Evolutionary conservation across 106 monocot genomes (phyloP), one percentile per base, ranked within the genome.

Genomic region (Dioscorea zingiberensis): DNA sequence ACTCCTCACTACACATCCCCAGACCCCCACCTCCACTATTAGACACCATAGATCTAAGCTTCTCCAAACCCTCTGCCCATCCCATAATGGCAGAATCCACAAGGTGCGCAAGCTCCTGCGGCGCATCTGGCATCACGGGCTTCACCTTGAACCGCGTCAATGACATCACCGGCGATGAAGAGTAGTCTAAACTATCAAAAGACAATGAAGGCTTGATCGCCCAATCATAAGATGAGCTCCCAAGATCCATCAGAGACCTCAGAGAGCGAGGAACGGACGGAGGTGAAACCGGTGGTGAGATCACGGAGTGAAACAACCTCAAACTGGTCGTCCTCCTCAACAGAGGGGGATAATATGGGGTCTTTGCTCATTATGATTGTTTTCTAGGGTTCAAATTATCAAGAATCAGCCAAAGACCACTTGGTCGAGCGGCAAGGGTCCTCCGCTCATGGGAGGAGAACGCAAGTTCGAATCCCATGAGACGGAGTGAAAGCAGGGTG

Each of bases 1-100:
- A n/a, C n/a, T n/a, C n/a, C n/a, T n/a, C n/a, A n/a, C n/a, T n/a
- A n/a, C n/a, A n/a, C n/a, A n/a, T n/a, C 2, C 70, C 76, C 22
- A 60, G 21, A 19, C 38, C 76, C 6, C 62, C 68, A 2, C 53
- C 68, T 7, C 63, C 74, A 0, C 27, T 75, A 0, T 54, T 44
- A 3, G 74, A 74, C 2, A 88, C 74, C 70, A 80, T 70, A 0
- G 29, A 25, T 48, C 53, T 53, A 44, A 97, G 71, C 45, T 46
- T 64, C 48, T 84, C 79, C 26, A 92, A 44, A 64, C 86, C 77
- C 48, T 86, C 84, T 10, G 19, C 21, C 1, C 62, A 60, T 21
- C 86, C 92, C 88, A 89, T 88, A 55, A 97, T 88, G 25, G 86
- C 91, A 12, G 92, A 88, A 59, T 97, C 92, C 15, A 97, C 86